phyloP scores from a whole-genome alignment of 192 early-diverging fungal genomes.

The Kappamyces sp. region DNA sequence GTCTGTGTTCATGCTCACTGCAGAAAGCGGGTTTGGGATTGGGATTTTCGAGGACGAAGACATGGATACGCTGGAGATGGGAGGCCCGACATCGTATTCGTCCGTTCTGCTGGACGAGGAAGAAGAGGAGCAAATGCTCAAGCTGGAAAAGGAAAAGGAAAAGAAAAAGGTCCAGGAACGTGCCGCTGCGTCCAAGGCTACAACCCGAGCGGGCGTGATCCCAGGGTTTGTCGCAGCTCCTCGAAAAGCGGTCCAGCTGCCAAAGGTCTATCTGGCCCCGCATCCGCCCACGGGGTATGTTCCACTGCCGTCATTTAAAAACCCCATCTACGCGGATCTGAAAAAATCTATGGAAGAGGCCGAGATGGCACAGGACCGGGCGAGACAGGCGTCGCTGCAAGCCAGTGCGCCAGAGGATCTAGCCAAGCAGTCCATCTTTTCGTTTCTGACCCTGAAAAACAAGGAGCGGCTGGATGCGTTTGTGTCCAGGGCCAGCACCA shows the following conservation, averaged over 20 bases:
- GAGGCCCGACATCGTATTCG: slow-evolving; percentile 17
- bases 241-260: no score
- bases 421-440: slow-evolving; percentile 60
- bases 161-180: background rate
- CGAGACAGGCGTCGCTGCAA: background rate
- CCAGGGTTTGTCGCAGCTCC: no score
- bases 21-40: slow-evolving; percentile 47
- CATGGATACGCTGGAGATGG: slow-evolving; percentile 40
- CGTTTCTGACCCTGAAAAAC: slow-evolving; percentile 56
- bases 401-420: background rate
- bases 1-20: no score
- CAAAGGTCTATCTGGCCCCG: no score
- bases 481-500: slow-evolving; percentile 31
- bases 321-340: no score
- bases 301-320: no score
- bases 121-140: slow-evolving; percentile 25
- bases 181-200: no score
- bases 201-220: no score
- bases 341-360: no score
- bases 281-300: no score
- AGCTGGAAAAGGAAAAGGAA: slow-evolving; percentile 14
- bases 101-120: slow-evolving; percentile 33
- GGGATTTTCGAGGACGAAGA: slow-evolving; percentile 59
- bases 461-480: slow-evolving; percentile 57
- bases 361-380: background rate